Evolutionary conservation across 192 early-diverging fungal genomes (phyloP), one percentile per base, ranked within the genome.

Genomic region (Linderina pennispora): DNA sequence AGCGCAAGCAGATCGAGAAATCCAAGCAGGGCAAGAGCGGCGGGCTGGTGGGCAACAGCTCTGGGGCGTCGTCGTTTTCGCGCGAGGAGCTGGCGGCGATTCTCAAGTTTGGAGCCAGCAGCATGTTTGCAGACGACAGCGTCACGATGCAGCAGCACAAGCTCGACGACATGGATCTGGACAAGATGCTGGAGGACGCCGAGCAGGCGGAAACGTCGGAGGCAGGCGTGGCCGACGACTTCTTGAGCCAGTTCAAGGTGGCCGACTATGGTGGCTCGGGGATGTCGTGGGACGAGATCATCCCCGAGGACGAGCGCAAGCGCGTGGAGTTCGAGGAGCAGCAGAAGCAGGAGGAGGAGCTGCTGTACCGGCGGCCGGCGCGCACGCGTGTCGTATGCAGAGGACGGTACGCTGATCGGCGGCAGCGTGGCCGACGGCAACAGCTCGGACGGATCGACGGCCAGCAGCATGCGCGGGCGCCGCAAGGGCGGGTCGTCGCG

Each of bases 31-130:
- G 70, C 23, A 66, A 66, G 41, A 40, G 50, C 43, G 62, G 62
- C 13, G 57, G 57, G 19, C 22, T 56, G 31, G 51, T 43, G 8
- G 53, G 57, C 37, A 37, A 38, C 19, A 49, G 53, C 43, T 31
- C 59, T 8, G 56, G 67, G 16, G 55, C 49, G 18, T 65, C 76
- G 8, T 69, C 82, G 21, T 86, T 94, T 40, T 80, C 81, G 26
- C 82, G 80, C 32, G 91, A 94, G 36, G 97, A 99, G 65, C 77
- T 99, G 39, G 79, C 87, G 14, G 83, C 90, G 1, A 93, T 99
- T 43, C 80, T 99, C 42, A 97, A 98, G 63, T 99, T 99, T 71
- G 97, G 97, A 8, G 97, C 95, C 0, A 84, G 91, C 75, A 95
- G 94, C 50, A 84, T 99, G 79, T 99, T 99, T 62, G 72, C 74